Evolutionary conservation across 1,139 yeast species (phyloP).

Genomic region (Sugiyamaella grinbergsii): DNA sequence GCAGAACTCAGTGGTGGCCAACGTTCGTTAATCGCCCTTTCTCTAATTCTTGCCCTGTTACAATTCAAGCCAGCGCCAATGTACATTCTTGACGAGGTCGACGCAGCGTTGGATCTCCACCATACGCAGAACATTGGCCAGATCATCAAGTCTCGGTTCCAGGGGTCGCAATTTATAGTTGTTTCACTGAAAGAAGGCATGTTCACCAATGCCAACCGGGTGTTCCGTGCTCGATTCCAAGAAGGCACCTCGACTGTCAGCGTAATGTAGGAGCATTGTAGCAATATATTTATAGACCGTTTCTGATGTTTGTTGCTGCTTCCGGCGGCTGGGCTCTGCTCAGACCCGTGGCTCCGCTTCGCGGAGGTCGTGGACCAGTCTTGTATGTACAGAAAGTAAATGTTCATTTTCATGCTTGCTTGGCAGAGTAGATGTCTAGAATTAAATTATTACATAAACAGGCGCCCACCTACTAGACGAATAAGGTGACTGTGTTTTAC

Average conservation of each 20-base stretch:
- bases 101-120: constrained; percentile 94
- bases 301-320: too few relatives aligned
- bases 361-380: background rate
- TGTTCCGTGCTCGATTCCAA: constrained; percentile 90
- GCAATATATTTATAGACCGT: too few relatives aligned
- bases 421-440: constrained; percentile 17
- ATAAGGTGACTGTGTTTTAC: background rate
- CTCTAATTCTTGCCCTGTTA: constrained; percentile 83
- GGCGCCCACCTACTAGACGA: constrained; percentile 11
- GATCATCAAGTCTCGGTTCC: constrained; percentile 88
- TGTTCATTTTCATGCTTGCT: constrained; percentile 10
- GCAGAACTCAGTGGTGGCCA: constrained; percentile 98
- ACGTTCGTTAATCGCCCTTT: constrained; percentile 86
- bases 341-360: background rate
- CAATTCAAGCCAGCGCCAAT: constrained; percentile 98
- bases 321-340: background rate
- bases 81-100: constrained; percentile 96
- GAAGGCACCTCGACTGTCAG: constrained; percentile 92
- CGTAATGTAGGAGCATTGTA: constrained; percentile 30
- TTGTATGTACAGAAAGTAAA: background rate
- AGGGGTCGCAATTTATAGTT: constrained; percentile 94
- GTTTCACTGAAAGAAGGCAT: constrained; percentile 97
- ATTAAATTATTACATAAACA: constrained; percentile 17
- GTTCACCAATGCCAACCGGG: constrained; percentile 95
- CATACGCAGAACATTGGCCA: constrained; percentile 98